Conservation (phyloP, 306 rosid species). For the Malus sylvestris region DNA sequence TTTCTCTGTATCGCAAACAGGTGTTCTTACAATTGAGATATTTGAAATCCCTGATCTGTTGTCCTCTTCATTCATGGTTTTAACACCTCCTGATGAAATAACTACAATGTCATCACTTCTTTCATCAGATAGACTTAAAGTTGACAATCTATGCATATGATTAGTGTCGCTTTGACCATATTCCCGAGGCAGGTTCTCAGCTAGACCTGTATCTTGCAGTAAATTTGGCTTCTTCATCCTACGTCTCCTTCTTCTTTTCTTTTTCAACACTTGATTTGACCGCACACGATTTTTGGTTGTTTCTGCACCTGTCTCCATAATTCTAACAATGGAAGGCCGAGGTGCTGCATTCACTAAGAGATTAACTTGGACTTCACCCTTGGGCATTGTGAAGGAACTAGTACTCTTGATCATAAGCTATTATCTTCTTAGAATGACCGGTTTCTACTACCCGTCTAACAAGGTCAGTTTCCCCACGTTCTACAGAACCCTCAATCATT, state of each 20-base stretch:
- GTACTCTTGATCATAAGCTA: constrained; percentile 1
- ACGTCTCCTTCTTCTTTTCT: constrained; percentile 12
- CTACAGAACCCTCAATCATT: constrained; percentile 14
- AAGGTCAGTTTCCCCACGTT: not conserved
- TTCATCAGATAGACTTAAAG: constrained; percentile 3
- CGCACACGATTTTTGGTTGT: not conserved
- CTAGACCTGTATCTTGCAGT: constrained; percentile 4
- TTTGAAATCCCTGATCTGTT: constrained; percentile 5
- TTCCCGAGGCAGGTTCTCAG: constrained; percentile 20
- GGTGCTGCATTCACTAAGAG: constrained; percentile 2
- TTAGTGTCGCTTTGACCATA: constrained; percentile 8
- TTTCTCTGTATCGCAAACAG: constrained; percentile 28
- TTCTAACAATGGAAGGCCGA: constrained; percentile 7
- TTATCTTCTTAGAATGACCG: constrained; percentile 3
- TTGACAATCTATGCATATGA: constrained; percentile 12
- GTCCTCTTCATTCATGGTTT: constrained; percentile 17
- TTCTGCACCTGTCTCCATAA: constrained; percentile 9
- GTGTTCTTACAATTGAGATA: constrained; percentile 27
- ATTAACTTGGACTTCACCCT: constrained; percentile 19
- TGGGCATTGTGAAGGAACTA: constrained; percentile 16
- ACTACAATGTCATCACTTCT: constrained; percentile 6
- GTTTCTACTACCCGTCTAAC: not conserved
- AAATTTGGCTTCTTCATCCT: constrained; percentile 16
- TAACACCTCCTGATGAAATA: constrained; percentile 8
- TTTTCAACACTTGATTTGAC: constrained; percentile 5